These are phyloP conservation scores for Paracoccidioides lutzii DNA, from an alignment of 2,329 filamentous ascomycete genomes.

Conservation along the genomic window DNA sequence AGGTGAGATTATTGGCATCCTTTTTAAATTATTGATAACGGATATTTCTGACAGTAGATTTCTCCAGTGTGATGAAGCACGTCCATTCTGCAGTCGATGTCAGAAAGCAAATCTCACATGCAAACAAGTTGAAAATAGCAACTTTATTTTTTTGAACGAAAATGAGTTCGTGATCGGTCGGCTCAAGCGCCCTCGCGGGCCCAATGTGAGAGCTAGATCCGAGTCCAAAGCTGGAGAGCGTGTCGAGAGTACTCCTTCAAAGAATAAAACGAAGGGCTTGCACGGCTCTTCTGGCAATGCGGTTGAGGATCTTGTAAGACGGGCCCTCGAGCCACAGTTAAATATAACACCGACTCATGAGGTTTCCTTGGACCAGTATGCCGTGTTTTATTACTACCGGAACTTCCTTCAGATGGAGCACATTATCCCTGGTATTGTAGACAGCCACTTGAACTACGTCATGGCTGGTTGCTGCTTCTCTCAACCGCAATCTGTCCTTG, in stretches of 20 bases:
- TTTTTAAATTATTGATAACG: not conserved
- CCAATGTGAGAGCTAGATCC: not conserved
- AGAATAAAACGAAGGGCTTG: not conserved
- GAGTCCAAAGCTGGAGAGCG: not conserved
- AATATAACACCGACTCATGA: not conserved
- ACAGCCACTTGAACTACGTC: conserved; percentile 1
- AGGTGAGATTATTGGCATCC: not conserved
- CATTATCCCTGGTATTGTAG: not conserved
- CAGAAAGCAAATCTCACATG: not conserved
- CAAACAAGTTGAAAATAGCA: not conserved
- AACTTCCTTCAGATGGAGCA: not conserved
- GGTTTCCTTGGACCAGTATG: not conserved
- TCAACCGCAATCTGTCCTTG: not conserved
- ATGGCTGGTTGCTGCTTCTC: not conserved
- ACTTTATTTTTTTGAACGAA: conserved; percentile 1
- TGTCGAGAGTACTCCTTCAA: not conserved
- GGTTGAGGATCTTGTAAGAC: not conserved
- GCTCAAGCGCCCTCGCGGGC: not conserved
- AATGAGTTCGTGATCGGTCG: conserved; percentile 1
- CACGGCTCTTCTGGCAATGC: not conserved
- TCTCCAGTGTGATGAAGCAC: not conserved
- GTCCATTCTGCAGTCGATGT: not conserved
- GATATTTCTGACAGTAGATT: not conserved
- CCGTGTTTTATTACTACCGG: not conserved
- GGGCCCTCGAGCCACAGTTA: not conserved